phyloP scores from a whole-genome alignment of 345 rosid genomes.

The Geranium brycei region DNA sequence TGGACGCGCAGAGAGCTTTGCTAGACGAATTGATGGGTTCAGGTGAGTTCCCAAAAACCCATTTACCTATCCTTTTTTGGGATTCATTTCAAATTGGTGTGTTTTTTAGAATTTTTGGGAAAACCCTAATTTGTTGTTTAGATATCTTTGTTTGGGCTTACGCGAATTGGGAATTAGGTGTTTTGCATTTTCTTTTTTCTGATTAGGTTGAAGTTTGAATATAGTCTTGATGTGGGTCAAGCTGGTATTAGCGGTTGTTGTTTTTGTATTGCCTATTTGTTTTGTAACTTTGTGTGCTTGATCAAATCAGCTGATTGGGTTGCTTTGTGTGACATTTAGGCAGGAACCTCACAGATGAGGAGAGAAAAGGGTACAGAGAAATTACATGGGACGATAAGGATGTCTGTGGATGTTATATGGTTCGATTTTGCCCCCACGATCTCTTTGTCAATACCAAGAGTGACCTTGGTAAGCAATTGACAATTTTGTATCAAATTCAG shows the following conservation, averaged over 20 bases:
- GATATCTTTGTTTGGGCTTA: neutral
- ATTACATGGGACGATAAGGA: slow-evolving; percentile 87
- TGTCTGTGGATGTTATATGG: slow-evolving; percentile 88
- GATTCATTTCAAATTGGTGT: neutral
- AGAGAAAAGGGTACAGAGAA: slow-evolving; percentile 74
- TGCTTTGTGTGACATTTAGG: slow-evolving; percentile 22
- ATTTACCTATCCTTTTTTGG: neutral
- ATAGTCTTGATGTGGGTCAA: too few species aligned
- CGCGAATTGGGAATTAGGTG: neutral
- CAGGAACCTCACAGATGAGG: slow-evolving; percentile 81
- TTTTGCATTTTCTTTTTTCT: neutral
- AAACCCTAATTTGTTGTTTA: neutral
- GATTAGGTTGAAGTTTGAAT: neutral
- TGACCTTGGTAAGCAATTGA: slow-evolving; percentile 61
- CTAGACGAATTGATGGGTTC: slow-evolving; percentile 97
- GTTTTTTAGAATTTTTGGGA: neutral
- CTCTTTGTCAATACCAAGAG: slow-evolving; percentile 95
- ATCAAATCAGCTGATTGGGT: neutral
- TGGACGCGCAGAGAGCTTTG: slow-evolving; percentile 96
- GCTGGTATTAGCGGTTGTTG: too few species aligned
- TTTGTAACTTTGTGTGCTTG: neutral
- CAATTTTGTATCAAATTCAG: neutral
- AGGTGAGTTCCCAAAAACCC: slow-evolving; percentile 20
- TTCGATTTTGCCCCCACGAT: slow-evolving; percentile 94
- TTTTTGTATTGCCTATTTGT: neutral